phyloP scores from a whole-genome alignment of 2,329 filamentous ascomycete genomes.

The Botryosphaeria dothidea region DNA sequence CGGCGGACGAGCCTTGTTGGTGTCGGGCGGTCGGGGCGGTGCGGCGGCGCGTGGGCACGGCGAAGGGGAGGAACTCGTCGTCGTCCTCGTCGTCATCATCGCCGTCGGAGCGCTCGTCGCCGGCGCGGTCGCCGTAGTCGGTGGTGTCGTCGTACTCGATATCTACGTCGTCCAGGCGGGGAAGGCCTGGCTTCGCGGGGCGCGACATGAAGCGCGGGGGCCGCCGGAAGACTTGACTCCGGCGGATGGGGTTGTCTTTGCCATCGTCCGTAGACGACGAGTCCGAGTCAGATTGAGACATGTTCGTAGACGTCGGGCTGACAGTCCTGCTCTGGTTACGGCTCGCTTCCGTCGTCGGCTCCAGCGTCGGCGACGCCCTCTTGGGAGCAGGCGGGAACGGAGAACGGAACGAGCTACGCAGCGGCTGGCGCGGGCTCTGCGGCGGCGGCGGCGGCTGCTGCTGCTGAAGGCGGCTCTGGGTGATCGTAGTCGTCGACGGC shows the following conservation, averaged over 20 bases:
- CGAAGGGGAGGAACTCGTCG: slow-evolving; percentile 45
- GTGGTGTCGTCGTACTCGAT: slow-evolving; percentile 30
- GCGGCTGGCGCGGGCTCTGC: slow-evolving; percentile 28
- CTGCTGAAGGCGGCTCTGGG: slow-evolving; percentile 26
- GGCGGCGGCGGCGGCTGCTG: no score
- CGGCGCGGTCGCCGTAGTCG: slow-evolving; percentile 24
- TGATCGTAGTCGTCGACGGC: slow-evolving; percentile 51
- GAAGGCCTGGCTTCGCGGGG: slow-evolving; percentile 29
- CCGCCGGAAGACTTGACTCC: slow-evolving; percentile 48
- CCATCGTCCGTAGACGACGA: slow-evolving; percentile 36
- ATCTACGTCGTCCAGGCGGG: slow-evolving; percentile 20
- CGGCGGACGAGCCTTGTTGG: neutral
- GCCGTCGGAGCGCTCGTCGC: slow-evolving; percentile 33
- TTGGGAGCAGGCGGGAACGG: slow-evolving; percentile 23
- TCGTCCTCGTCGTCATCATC: slow-evolving; percentile 57
- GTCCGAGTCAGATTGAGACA: slow-evolving; percentile 25
- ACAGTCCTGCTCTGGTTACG: slow-evolving; percentile 29
- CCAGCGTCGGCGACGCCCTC: slow-evolving; percentile 20
- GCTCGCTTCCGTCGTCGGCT: slow-evolving; percentile 22
- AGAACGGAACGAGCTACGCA: slow-evolving; percentile 29
- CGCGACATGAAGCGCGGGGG: slow-evolving; percentile 39
- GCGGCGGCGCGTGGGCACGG: slow-evolving; percentile 24
- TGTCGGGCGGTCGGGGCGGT: neutral
- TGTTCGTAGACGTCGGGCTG: slow-evolving; percentile 29
- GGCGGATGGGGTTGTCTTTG: slow-evolving; percentile 38